A percentile compares a stretch with the other conserved stretches of the same genome.
These are phyloP conservation scores for Fusarium nematophilum DNA, from an alignment of 2,329 filamentous ascomycete species.

Conservation along the genomic window DNA sequence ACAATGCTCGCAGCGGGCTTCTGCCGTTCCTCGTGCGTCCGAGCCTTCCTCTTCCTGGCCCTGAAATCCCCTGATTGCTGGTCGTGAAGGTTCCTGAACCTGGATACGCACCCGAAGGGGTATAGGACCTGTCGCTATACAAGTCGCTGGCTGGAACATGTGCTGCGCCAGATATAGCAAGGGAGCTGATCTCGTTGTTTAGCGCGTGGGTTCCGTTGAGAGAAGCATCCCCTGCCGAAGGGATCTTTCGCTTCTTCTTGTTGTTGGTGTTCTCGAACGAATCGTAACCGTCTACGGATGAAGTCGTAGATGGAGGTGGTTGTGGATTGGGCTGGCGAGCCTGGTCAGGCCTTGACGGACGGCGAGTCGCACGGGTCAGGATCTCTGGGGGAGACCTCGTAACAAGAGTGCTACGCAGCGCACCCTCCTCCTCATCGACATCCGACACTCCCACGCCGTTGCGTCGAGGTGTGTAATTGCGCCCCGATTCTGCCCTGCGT, in stretches of 20 bases:
- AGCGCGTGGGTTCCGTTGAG: slow-evolving; percentile 55
- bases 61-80: slow-evolving; percentile 74
- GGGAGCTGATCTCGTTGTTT: slow-evolving; percentile 55
- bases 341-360: slow-evolving; percentile 58
- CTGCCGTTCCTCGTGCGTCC: slow-evolving; percentile 73
- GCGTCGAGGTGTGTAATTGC: slow-evolving; percentile 42
- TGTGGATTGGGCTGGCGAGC: slow-evolving; percentile 60
- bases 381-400: slow-evolving; percentile 61
- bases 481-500: slow-evolving; percentile 38
- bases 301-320: slow-evolving; percentile 74
- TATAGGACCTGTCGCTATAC: slow-evolving; percentile 40
- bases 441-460: slow-evolving; percentile 63
- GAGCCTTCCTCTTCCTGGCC: slow-evolving; percentile 85
- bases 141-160: slow-evolving; percentile 47
- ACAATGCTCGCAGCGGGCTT: slow-evolving; percentile 70
- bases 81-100: slow-evolving; percentile 64
- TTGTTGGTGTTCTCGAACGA: slow-evolving; percentile 99
- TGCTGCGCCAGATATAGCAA: slow-evolving; percentile 37
- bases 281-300: slow-evolving; percentile 89
- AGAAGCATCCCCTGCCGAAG: slow-evolving; percentile 80
- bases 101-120: slow-evolving; percentile 42
- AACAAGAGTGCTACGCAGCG: slow-evolving; percentile 52
- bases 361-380: slow-evolving; percentile 55
- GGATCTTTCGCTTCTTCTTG: slow-evolving; percentile 99
- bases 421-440: slow-evolving; percentile 70